Evolutionary conservation across 2,329 filamentous ascomycete species (phyloP), one percentile per base, ranked within the genome.

Genomic region (Claviceps pusilla): DNA sequence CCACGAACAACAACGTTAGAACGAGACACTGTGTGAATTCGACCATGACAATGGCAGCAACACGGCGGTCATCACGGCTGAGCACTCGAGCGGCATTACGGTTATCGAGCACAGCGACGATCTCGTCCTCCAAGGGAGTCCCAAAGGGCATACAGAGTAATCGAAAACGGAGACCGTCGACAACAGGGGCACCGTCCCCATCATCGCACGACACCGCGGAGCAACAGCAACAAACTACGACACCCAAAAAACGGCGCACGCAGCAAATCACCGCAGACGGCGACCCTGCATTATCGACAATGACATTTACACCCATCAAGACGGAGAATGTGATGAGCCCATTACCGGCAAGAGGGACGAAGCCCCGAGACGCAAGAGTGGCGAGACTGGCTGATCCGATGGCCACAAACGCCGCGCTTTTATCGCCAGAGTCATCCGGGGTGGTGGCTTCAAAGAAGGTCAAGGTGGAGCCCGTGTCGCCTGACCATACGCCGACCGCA

Each of bases 381-480:
- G 68, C 73, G 52, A 77, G 83, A 29, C 76, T 84, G 2, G 83
- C 82, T 14, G 74, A 82, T 58, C 80, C 84, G 0, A 77, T 77
- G 59, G 69, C 72, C 14, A 86, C 84, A 47, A 88, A 89, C 64
- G 86, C 84, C 1, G 76, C 80, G 1, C 73, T 90, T 10, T 68
- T 87, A n/a, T 87, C 86, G 0, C 84, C 86, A 2, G 78, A 83
- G 63, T 83, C 84, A 3, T 85, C 82, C 3, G 76, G 80, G 48
- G 64, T 87, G 7, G 70, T 86, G 29, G 73, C 76, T 11, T 73
- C 71, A n/a, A 72, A 74, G 48, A 45, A 72, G 63, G 57, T 76
- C 63, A 24, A 31, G 63, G 57, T 76, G 49, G 67, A 66, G 65
- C 71, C 59, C 41, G 70, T 64, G 61, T 79, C 68, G 59, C 77